These are phyloP conservation scores for Phytophthora tentaculata DNA, from an alignment of 352 stramenopile species.

Conservation along the genomic window DNA sequence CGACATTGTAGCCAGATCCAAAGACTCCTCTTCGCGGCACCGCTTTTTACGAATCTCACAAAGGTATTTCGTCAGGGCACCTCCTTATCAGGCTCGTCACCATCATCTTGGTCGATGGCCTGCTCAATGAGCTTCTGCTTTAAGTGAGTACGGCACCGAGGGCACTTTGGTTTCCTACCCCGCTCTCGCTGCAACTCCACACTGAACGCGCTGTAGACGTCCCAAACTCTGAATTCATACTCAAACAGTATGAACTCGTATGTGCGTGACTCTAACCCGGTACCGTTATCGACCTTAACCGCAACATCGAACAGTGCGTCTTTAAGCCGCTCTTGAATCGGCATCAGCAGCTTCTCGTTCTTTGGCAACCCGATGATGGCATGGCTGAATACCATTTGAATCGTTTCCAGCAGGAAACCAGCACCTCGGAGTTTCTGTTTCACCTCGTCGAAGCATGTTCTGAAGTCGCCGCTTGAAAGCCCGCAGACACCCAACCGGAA, in stretches of 20 bases:
- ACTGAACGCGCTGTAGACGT: constrained; percentile 6
- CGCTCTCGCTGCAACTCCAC: constrained; percentile 8
- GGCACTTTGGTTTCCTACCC: no score
- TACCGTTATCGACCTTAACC: neutral
- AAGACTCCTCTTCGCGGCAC: neutral
- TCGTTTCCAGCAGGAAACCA: constrained; percentile 1
- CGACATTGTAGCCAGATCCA: no score
- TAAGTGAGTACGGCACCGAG: no score
- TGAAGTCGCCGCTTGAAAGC: constrained; percentile 6
- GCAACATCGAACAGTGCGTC: neutral
- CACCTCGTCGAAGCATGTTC: constrained; percentile 9
- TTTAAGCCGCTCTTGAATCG: neutral
- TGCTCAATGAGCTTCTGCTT: neutral
- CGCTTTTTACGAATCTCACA: neutral
- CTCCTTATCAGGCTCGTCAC: neutral
- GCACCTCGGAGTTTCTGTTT: constrained; percentile 1
- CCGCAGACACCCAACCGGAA: constrained; percentile 4
- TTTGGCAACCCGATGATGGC: constrained; percentile 9
- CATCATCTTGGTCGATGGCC: neutral
- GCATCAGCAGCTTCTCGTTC: constrained; percentile 1
- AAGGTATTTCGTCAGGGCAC: neutral
- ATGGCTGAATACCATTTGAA: constrained; percentile 4
- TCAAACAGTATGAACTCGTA: constrained; percentile 6
- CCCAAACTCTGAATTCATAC: neutral
- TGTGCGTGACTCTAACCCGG: neutral